Conservation (phyloP, 306 rosid genomes). For the Ziziphus jujuba region DNA sequence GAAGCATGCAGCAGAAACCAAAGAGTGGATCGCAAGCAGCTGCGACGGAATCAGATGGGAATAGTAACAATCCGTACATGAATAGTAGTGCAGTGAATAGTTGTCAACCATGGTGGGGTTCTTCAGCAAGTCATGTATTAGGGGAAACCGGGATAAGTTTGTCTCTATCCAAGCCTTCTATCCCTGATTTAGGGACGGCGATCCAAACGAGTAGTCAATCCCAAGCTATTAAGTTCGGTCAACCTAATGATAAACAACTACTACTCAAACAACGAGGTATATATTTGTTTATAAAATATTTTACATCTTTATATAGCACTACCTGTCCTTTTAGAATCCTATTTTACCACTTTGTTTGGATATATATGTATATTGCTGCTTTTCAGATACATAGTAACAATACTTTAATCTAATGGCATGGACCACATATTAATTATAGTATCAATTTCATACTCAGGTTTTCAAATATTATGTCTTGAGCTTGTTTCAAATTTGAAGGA, state of each 20-base stretch:
- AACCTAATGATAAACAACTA: not conserved
- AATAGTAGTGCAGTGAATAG: not conserved
- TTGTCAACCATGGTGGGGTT: constrained; percentile 32
- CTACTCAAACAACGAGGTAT: not conserved
- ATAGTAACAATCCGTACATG: not conserved
- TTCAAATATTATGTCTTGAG: too few relatives aligned
- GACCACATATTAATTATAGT: too few relatives aligned
- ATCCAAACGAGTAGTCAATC: constrained; percentile 4
- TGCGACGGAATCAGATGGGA: constrained; percentile 1
- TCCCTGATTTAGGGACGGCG: constrained; percentile 13
- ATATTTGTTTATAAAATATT: too few relatives aligned
- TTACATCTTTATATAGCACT: too few relatives aligned
- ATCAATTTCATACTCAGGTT: too few relatives aligned
- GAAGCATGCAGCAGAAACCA: constrained; percentile 29
- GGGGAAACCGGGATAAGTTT: constrained; percentile 17
- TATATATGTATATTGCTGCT: too few relatives aligned
- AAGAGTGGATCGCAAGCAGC: not conserved
- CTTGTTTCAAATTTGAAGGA: too few relatives aligned
- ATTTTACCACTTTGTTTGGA: too few relatives aligned
- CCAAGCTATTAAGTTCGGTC: not conserved
- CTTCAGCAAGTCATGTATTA: constrained; percentile 1
- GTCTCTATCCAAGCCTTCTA: constrained; percentile 14
- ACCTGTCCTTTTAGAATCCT: too few relatives aligned
- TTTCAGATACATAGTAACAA: too few relatives aligned
- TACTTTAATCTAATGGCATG: too few relatives aligned